phyloP scores from a whole-genome alignment of 441 rosid genomes.

The Kokia cookei region DNA sequence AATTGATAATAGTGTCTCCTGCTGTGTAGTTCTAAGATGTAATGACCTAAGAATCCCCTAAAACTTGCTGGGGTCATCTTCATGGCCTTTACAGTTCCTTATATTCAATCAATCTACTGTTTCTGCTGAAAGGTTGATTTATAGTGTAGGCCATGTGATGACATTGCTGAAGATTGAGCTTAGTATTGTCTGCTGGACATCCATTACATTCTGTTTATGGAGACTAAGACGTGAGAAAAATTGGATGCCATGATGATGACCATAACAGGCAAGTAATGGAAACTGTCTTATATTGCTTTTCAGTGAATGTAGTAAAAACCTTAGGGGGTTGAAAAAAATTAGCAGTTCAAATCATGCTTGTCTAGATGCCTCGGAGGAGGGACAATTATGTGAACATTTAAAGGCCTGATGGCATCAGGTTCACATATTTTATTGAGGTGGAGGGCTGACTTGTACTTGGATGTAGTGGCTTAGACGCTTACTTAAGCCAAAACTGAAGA shows the following conservation, averaged over 20 bases:
- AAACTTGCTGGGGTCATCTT: not conserved
- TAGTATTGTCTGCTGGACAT: not conserved
- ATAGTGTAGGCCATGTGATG: conserved; percentile 1
- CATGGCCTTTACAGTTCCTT: conserved; percentile 14
- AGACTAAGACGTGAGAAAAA: not conserved
- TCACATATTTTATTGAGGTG: conserved; percentile 14
- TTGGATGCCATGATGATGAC: not conserved
- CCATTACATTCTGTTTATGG: not conserved
- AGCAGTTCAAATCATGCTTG: conserved; percentile 10
- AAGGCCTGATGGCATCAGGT: conserved; percentile 10
- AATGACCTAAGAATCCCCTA: not conserved
- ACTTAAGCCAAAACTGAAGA: not conserved
- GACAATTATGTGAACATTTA: conserved; percentile 7
- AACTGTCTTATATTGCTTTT: not conserved
- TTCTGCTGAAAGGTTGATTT: conserved; percentile 1
- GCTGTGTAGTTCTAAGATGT: conserved; percentile 7
- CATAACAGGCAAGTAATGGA: not conserved
- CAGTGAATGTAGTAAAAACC: not conserved
- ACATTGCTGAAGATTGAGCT: conserved; percentile 6
- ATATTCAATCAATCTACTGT: not conserved
- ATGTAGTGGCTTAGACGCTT: conserved; percentile 4
- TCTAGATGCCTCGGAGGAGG: conserved; percentile 5
- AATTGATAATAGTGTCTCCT: not conserved
- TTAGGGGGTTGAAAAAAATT: not conserved
- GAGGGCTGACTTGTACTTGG: conserved; percentile 5